Percentiles rank a stretch among this genome's conserved stretches.
phyloP scores from a whole-genome alignment of 139 green algal species.

The Closterium sp. region DNA sequence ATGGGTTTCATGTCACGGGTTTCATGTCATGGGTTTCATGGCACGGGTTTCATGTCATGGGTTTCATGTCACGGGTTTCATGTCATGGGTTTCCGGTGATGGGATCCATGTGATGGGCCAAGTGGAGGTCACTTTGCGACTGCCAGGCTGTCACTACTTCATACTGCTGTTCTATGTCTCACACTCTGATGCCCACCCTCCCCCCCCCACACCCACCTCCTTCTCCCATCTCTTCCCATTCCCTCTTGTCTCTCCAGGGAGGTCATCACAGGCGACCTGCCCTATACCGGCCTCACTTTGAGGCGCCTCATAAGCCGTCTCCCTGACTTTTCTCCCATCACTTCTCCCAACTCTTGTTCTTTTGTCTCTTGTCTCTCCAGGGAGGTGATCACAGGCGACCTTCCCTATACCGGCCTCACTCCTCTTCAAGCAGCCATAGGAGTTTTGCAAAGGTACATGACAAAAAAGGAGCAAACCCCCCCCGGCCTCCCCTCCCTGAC shows the following conservation, averaged over 20 bases:
- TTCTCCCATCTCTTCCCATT: no score
- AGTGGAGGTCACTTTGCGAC: background rate
- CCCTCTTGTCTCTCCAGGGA: slow-evolving; percentile 50
- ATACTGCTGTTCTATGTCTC: no score
- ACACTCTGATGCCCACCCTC: no score
- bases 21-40: slow-evolving; percentile 65
- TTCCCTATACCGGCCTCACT: slow-evolving; percentile 13
- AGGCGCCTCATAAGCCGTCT: no score
- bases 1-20: slow-evolving; percentile 65
- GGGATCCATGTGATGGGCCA: no score
- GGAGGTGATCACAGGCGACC: no score
- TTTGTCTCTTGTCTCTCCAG: no score
- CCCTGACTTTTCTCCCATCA: no score
- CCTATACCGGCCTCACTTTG: slow-evolving; percentile 45
- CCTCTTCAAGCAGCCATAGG: slow-evolving; percentile 48
- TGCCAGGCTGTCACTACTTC: background rate
- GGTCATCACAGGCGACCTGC: slow-evolving; percentile 80
- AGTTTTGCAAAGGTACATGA: slow-evolving; percentile 43
- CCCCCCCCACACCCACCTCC: background rate
- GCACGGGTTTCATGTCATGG: slow-evolving; percentile 78
- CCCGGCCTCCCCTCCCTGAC: no score
- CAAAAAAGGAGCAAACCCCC: no score
- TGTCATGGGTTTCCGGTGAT: slow-evolving; percentile 71
- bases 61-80: slow-evolving; percentile 64
- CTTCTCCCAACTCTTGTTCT: no score